Conservation (phyloP, 768 basidiomycete species). For the Suillus plorans region DNA sequence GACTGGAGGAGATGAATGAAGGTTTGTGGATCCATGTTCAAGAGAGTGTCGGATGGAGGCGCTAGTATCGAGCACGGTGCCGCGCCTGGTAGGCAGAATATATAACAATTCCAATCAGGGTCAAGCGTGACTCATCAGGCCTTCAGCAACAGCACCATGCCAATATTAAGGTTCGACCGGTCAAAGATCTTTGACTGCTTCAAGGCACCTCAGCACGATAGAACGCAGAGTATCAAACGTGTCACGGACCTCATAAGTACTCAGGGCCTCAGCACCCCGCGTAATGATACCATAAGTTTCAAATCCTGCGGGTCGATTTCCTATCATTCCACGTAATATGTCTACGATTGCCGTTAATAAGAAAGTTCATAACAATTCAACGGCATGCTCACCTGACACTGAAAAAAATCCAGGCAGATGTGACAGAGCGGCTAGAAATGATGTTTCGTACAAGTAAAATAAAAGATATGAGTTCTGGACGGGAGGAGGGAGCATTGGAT, state of each 20-base stretch:
- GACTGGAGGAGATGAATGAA: not conserved
- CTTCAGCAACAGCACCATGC: not conserved
- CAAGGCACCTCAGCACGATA: not conserved
- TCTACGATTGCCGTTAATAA: too few species aligned
- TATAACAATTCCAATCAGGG: not conserved
- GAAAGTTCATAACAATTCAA: too few species aligned
- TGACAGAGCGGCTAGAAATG: too few species aligned
- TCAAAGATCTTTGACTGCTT: not conserved
- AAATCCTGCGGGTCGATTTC: not conserved
- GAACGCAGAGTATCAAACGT: not conserved
- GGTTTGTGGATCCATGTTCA: not conserved
- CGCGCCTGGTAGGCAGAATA: not conserved
- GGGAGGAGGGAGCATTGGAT: conserved; percentile 22
- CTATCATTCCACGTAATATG: too few species aligned
- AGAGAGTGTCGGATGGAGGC: not conserved
- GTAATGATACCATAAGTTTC: not conserved
- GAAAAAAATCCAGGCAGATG: too few species aligned
- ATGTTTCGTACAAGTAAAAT: too few species aligned
- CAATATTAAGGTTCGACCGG: not conserved
- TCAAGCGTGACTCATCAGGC: not conserved
- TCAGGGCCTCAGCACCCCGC: not conserved
- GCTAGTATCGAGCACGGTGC: not conserved
- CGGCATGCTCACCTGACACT: too few species aligned
- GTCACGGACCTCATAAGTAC: not conserved
- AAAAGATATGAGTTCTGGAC: conserved; percentile 15